phyloP scores from a whole-genome alignment of 768 basidiomycete species.

The Pleurotus ostreatus region DNA sequence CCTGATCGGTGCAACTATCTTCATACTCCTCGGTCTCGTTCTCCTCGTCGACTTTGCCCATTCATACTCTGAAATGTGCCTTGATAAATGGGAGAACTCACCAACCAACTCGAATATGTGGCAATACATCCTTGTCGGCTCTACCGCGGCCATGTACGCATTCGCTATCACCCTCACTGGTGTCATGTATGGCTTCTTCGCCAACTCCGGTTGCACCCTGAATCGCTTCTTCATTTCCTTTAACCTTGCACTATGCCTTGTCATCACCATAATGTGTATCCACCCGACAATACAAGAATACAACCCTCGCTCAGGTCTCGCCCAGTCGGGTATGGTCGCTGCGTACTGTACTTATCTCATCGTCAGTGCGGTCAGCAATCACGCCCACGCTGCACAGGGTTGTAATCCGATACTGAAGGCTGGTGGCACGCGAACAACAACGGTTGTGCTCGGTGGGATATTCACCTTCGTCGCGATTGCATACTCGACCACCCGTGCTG shows the following conservation, averaged over 20 bases:
- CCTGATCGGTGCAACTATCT: conserved; percentile 87
- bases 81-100: conserved; percentile 91
- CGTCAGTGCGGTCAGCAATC: conserved; percentile 91
- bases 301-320: conserved; percentile 92
- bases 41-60: conserved; percentile 98
- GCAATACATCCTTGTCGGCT: conserved; percentile 94
- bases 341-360: conserved; percentile 96
- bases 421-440: conserved; percentile 71
- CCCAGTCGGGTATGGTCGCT: conserved; percentile 95
- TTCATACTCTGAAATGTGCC: conserved; percentile 95
- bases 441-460: conserved; percentile 84
- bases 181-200: conserved; percentile 90
- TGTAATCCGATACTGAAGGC: conserved; percentile 87
- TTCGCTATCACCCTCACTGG: conserved; percentile 83
- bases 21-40: conserved; percentile 96
- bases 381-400: conserved; percentile 61
- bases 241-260: conserved; percentile 78
- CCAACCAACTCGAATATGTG: conserved; percentile 73
- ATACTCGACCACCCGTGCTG: conserved; percentile 93
- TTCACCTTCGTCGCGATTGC: conserved; percentile 99
- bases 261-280: conserved; percentile 80
- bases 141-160: conserved; percentile 85
- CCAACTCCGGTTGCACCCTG: conserved; percentile 77
- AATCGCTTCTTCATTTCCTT: conserved; percentile 98
- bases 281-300: conserved; percentile 85